phyloP scores from a whole-genome alignment of 2,329 filamentous ascomycete species.

The Sporothrix humicola region DNA sequence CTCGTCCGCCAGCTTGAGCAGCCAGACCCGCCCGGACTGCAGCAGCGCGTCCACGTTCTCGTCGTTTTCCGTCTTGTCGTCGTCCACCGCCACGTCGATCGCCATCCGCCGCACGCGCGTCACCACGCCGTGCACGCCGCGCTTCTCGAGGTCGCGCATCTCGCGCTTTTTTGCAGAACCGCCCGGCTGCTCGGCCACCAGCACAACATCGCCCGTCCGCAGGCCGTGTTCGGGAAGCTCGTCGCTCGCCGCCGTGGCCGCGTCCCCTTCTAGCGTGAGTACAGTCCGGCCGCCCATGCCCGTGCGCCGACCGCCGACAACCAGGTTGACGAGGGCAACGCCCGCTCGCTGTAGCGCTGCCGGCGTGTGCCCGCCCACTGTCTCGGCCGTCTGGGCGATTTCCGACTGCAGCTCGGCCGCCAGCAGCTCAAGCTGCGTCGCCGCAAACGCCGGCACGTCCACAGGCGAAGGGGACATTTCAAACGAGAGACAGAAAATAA shows the following conservation, averaged over 20 bases:
- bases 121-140: constrained; percentile 73
- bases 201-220: constrained; percentile 77
- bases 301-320: constrained; percentile 76
- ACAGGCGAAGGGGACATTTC: background rate
- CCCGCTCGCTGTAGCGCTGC: constrained; percentile 74
- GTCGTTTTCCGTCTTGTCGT: constrained; percentile 64
- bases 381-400: constrained; percentile 69
- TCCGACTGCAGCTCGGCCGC: constrained; percentile 74
- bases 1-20: constrained; percentile 71
- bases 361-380: constrained; percentile 72
- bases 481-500: background rate
- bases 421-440: constrained; percentile 72
- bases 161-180: constrained; percentile 75
- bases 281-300: constrained; percentile 91
- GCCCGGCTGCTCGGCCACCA: constrained; percentile 74
- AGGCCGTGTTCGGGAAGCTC: constrained; percentile 74
- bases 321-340: constrained; percentile 78
- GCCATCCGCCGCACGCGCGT: constrained; percentile 63
- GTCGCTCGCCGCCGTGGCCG: constrained; percentile 59
- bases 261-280: constrained; percentile 70
- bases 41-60: constrained; percentile 49
- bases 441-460: constrained; percentile 70
- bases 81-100: constrained; percentile 71
- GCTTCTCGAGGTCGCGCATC: constrained; percentile 71
- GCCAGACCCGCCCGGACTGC: constrained; percentile 57